Evolutionary conservation across 1,284 basidiomycete genomes (phyloP).

Genomic region (Malassezia japonica): DNA sequence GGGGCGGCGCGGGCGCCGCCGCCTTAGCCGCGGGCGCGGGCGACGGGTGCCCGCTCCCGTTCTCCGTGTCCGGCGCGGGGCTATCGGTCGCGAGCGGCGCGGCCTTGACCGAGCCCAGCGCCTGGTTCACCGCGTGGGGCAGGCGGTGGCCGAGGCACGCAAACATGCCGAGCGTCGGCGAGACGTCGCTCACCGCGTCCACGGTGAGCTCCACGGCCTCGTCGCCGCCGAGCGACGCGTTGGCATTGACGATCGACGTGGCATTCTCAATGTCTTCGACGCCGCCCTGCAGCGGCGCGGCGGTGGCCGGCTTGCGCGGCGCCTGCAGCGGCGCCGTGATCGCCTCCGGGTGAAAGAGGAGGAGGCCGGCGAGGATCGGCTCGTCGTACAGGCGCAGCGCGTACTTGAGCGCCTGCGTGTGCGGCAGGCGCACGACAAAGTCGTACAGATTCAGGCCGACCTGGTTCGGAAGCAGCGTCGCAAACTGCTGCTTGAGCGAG

Average conservation of each 20-base stretch:
- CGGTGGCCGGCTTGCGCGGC: background rate
- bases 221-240: constrained; percentile 22
- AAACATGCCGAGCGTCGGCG: constrained; percentile 39
- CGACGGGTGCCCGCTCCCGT: constrained; percentile 12
- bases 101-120: background rate
- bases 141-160: constrained; percentile 25
- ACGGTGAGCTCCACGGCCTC: constrained; percentile 26
- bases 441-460: constrained; percentile 57
- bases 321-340: constrained; percentile 54
- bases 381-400: constrained; percentile 87
- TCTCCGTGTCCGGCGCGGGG: constrained; percentile 15
- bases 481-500: constrained; percentile 37
- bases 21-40: constrained; percentile 9
- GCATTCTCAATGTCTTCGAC: constrained; percentile 11
- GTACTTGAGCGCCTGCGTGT: constrained; percentile 72
- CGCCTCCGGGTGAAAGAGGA: constrained; percentile 78
- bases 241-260: background rate
- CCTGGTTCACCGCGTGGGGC: constrained; percentile 19
- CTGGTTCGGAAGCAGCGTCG: constrained; percentile 42
- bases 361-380: constrained; percentile 86
- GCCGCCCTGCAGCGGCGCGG: background rate
- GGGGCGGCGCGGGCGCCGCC: background rate
- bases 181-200: constrained; percentile 23
- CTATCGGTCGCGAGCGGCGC: constrained; percentile 2
- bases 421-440: constrained; percentile 62